Conservation (phyloP, 768 basidiomycete genomes). For the Naematelia encephala region DNA sequence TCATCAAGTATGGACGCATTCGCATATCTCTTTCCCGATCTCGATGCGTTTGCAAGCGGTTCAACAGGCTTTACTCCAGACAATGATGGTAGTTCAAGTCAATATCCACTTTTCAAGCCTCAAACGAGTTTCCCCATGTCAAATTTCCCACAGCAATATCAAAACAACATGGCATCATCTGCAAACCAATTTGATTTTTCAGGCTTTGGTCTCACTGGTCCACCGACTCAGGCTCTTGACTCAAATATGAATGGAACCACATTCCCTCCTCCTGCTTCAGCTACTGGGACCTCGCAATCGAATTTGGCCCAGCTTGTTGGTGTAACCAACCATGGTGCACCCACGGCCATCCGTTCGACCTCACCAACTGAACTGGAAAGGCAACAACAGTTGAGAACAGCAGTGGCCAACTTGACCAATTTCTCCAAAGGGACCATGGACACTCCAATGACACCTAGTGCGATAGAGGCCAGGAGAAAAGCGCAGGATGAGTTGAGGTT, state of each 20-base stretch:
- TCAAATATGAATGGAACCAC: not conserved
- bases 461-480: constrained; percentile 6
- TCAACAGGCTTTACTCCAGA: not conserved
- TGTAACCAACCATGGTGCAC: not conserved
- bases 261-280: not conserved
- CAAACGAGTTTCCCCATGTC: constrained; percentile 2
- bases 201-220: constrained; percentile 9
- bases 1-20: constrained; percentile 17
- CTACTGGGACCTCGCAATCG: not conserved
- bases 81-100: not conserved
- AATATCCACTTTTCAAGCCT: not conserved
- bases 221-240: not conserved
- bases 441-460: constrained; percentile 2
- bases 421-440: constrained; percentile 1
- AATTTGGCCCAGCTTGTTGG: not conserved
- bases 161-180: not conserved
- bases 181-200: not conserved
- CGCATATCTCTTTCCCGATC: constrained; percentile 37
- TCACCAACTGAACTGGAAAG: constrained; percentile 1
- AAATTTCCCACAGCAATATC: not conserved
- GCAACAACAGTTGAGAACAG: constrained; percentile 7
- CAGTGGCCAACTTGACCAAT: constrained; percentile 12
- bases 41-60: constrained; percentile 15
- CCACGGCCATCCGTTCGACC: not conserved
- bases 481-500: not conserved